These are phyloP conservation scores for Oryza meridionalis DNA, from an alignment of 176 grass and related monocot genomes.

Conservation along the genomic window DNA sequence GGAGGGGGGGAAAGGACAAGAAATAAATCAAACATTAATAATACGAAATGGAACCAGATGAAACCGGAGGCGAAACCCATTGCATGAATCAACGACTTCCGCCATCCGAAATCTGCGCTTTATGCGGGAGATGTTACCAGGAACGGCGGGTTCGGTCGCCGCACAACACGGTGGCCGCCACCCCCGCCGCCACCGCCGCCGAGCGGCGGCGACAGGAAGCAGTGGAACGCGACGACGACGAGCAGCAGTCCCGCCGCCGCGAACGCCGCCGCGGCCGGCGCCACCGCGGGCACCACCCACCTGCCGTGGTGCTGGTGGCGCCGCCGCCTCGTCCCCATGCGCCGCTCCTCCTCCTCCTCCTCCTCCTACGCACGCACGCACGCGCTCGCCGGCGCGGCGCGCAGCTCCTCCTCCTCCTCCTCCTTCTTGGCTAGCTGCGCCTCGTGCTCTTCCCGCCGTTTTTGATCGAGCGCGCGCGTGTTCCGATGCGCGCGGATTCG, in stretches of 20 bases:
- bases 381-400: background rate
- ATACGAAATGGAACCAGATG: constrained; percentile 18
- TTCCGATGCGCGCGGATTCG: constrained; percentile 1
- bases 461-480: background rate
- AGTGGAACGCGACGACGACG: constrained; percentile 66
- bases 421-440: background rate
- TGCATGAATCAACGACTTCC: background rate
- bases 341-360: background rate
- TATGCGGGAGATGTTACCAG: constrained; percentile 33
- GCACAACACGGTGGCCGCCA: constrained; percentile 13
- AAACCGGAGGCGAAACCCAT: constrained; percentile 17
- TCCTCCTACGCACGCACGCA: background rate
- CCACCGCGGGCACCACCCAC: constrained; percentile 66
- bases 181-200: constrained; percentile 34
- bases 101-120: constrained; percentile 30
- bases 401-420: background rate
- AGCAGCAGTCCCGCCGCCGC: constrained; percentile 63
- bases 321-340: constrained; percentile 67
- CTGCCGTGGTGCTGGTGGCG: constrained; percentile 56
- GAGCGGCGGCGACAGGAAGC: constrained; percentile 70
- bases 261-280: constrained; percentile 51
- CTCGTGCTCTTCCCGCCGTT: background rate
- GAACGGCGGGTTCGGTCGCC: constrained; percentile 48
- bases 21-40: constrained; percentile 17
- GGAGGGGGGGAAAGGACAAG: background rate